Conservation (phyloP, 1,284 basidiomycete species). For the Cronartium quercuum region DNA sequence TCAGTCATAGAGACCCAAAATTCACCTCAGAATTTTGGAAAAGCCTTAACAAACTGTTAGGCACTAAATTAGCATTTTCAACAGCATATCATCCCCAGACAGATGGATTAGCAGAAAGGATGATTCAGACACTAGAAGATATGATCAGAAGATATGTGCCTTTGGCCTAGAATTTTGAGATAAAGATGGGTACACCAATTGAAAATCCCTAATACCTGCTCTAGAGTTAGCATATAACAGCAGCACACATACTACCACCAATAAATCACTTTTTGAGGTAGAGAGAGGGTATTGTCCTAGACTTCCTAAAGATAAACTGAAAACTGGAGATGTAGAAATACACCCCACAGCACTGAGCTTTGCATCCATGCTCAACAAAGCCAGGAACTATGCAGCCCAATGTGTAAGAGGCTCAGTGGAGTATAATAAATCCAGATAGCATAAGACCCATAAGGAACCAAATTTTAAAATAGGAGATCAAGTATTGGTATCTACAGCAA, state of each 20-base stretch:
- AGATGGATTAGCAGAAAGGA: constrained; percentile 43
- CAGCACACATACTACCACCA: not conserved
- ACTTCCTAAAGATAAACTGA: not conserved
- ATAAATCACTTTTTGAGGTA: not conserved
- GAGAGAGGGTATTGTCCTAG: constrained; percentile 1
- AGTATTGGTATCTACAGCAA: not conserved
- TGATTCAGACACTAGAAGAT: constrained; percentile 11
- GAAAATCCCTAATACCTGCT: not conserved
- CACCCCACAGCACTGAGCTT: no score
- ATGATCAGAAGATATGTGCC: constrained; percentile 15
- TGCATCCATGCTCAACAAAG: no score
- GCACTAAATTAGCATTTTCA: constrained; percentile 46
- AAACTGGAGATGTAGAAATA: no score
- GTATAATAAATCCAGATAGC: no score
- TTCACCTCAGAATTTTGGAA: constrained; percentile 55
- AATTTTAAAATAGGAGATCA: no score
- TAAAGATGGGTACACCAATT: constrained; percentile 12
- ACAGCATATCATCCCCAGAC: not conserved
- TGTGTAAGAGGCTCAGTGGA: no score
- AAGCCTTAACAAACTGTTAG: constrained; percentile 49
- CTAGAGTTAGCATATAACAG: not conserved
- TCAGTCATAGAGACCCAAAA: constrained; percentile 52
- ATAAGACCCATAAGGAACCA: no score
- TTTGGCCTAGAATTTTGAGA: not conserved
- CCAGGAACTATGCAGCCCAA: no score